phyloP scores from a whole-genome alignment of 225 moss, liverwort and hornwort genomes.

The Marchantia paleacea region DNA sequence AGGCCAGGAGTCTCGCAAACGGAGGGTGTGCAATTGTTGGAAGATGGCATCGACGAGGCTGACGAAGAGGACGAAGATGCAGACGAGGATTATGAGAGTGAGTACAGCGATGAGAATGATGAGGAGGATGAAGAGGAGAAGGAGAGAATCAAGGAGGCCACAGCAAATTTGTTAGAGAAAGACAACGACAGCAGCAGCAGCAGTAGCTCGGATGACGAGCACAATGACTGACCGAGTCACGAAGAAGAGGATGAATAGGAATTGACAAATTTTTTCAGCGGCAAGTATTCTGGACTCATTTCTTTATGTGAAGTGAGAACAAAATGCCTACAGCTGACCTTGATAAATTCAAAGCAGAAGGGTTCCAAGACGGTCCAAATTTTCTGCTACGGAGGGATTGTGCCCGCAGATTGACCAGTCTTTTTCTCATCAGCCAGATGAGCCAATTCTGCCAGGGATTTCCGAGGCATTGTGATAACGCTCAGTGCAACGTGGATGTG shows the following conservation, averaged over 20 bases:
- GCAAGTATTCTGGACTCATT: neutral
- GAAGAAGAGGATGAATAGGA: neutral
- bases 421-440: neutral
- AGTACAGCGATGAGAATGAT: conserved; percentile 74
- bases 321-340: conserved; percentile 9
- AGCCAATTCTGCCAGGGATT: neutral
- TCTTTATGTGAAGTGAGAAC: neutral
- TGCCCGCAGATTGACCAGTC: conserved; percentile 12
- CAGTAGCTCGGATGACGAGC: conserved; percentile 24
- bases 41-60: conserved; percentile 71
- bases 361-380: neutral
- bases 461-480: neutral
- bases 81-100: conserved; percentile 87
- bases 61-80: conserved; percentile 51
- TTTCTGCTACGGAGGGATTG: conserved; percentile 16
- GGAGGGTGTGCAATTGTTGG: conserved; percentile 64
- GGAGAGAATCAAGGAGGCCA: conserved; percentile 49
- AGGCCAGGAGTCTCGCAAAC: conserved; percentile 36
- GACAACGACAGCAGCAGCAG: conserved; percentile 49
- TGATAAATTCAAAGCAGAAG: conserved; percentile 9
- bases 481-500: neutral
- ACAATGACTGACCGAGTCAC: conserved; percentile 23
- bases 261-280: neutral
- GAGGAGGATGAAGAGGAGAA: conserved; percentile 43
- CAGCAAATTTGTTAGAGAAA: conserved; percentile 58